These are phyloP conservation scores for Alternaria alternata DNA, from an alignment of 2,329 filamentous ascomycete genomes.

Conservation along the genomic window DNA sequence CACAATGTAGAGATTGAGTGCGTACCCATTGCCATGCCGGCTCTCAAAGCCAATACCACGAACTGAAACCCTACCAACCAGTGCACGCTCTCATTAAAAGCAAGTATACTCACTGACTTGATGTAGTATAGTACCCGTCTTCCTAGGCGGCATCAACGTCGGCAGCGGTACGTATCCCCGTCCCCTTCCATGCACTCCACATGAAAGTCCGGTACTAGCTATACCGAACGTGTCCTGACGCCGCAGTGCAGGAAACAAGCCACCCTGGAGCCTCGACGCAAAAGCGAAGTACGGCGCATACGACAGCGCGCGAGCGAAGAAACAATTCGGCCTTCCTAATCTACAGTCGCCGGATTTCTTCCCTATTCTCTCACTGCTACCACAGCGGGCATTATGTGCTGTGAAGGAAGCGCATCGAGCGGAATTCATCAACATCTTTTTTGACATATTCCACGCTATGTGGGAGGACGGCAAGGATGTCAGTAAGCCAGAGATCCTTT, in stretches of 20 bases:
- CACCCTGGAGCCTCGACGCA: conserved; percentile 74
- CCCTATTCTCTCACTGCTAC: conserved; percentile 64
- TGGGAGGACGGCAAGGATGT: conserved; percentile 70
- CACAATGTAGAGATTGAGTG: conserved; percentile 73
- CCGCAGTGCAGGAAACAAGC: conserved; percentile 69
- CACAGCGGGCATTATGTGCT: conserved; percentile 71
- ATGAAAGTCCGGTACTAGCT: neutral
- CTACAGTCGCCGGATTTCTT: conserved; percentile 60
- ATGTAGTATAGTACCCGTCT: conserved; percentile 72
- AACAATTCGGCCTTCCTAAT: conserved; percentile 58
- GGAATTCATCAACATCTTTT: conserved; percentile 61
- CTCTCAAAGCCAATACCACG: neutral
- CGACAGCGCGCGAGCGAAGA: conserved; percentile 60
- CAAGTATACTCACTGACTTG: conserved; percentile 16
- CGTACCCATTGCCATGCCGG: conserved; percentile 36
- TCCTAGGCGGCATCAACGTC: conserved; percentile 63
- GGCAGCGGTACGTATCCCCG: conserved; percentile 46
- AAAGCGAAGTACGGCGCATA: conserved; percentile 68
- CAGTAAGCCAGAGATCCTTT: conserved; percentile 64
- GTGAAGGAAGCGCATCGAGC: conserved; percentile 67
- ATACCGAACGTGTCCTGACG: conserved; percentile 10
- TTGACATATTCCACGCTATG: conserved; percentile 66
- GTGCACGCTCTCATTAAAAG: neutral
- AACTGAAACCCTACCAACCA: conserved; percentile 3
- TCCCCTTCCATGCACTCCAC: conserved; percentile 1